Conservation (phyloP, 176 grass and related monocot species). For the Oropetium thomaeum region DNA sequence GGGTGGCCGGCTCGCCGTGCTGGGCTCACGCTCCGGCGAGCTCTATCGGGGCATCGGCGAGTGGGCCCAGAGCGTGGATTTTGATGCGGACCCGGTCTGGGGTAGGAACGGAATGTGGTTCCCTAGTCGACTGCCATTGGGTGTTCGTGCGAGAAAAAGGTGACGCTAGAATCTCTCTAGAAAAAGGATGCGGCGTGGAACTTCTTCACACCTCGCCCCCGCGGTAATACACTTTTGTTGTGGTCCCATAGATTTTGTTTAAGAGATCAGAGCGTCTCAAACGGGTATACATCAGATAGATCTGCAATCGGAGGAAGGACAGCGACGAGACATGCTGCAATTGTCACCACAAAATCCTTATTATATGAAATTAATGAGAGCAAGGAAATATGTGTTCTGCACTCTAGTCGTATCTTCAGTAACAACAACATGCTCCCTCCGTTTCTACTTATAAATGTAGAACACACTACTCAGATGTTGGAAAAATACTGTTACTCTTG, state of each 20-base stretch:
- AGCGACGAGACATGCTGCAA: background rate
- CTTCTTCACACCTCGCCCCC: background rate
- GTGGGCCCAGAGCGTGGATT: background rate
- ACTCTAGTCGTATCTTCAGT: too few relatives aligned
- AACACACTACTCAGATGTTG: too few relatives aligned
- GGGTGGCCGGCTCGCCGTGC: background rate
- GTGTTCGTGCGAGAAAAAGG: background rate
- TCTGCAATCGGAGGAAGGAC: background rate
- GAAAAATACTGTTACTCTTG: too few relatives aligned
- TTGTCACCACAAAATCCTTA: too few relatives aligned
- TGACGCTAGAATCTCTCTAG: background rate
- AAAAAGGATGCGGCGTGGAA: background rate
- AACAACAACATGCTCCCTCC: too few relatives aligned
- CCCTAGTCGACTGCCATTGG: background rate
- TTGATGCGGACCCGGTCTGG: background rate
- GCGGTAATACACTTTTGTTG: background rate
- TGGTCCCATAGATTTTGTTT: background rate
- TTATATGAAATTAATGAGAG: too few relatives aligned
- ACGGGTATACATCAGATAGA: background rate
- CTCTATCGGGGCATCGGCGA: background rate
- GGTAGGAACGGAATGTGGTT: slow-evolving; percentile 12
- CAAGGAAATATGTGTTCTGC: too few relatives aligned
- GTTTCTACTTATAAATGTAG: too few relatives aligned
- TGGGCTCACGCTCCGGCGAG: slow-evolving; percentile 8
- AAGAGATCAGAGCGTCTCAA: too few relatives aligned